Conservation (phyloP, 1,284 basidiomycete genomes). For the Pholiota adiposa region DNA sequence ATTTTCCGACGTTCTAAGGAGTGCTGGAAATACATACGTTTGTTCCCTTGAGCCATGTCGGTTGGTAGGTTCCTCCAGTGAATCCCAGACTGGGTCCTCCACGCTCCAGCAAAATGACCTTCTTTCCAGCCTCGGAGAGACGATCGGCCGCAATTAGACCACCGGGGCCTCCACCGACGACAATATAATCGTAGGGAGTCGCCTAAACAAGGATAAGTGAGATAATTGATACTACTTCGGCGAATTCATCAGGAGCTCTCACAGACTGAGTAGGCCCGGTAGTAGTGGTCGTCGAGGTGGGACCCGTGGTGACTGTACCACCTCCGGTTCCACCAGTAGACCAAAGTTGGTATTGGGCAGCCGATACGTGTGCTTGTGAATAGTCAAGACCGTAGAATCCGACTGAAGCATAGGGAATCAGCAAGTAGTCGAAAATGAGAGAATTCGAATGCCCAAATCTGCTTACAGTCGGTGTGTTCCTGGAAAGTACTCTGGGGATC, state of each 20-base stretch:
- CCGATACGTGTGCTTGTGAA: constrained; percentile 48
- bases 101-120: constrained; percentile 62
- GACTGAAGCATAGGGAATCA: constrained; percentile 36
- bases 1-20: neutral
- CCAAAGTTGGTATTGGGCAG: constrained; percentile 51
- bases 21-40: constrained; percentile 39
- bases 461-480: constrained; percentile 41
- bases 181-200: constrained; percentile 64
- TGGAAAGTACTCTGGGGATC: constrained; percentile 40
- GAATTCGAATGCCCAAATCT: constrained; percentile 10
- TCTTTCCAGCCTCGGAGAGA: constrained; percentile 63
- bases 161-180: constrained; percentile 62
- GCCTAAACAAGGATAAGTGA: constrained; percentile 30
- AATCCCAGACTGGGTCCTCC: constrained; percentile 64
- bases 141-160: constrained; percentile 54
- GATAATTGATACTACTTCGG: neutral
- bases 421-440: neutral
- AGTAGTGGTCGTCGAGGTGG: constrained; percentile 36
- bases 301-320: constrained; percentile 30
- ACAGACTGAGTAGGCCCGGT: constrained; percentile 39
- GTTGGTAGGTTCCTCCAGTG: constrained; percentile 62
- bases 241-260: neutral
- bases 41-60: constrained; percentile 54
- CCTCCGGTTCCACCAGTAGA: constrained; percentile 48
- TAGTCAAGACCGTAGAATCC: constrained; percentile 62